Percentiles rank a stretch among this genome's conserved stretches.
Conservation (phyloP, 345 rosid genomes). For the Euclidium syriacum region DNA sequence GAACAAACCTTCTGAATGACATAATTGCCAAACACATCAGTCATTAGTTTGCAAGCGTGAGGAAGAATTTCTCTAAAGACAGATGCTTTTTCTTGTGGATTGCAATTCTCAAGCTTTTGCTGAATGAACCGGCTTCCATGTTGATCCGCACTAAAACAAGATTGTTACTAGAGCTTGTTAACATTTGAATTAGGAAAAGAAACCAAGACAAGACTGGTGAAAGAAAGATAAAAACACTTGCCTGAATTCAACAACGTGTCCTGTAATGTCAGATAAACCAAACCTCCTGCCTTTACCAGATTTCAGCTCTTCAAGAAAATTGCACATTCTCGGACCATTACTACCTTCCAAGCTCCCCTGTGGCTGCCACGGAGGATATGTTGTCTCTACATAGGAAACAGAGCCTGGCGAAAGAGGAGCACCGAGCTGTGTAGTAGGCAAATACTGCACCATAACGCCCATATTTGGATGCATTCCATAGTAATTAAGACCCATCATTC, state of each 20-base stretch:
- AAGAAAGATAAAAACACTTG: slow-evolving; percentile 25
- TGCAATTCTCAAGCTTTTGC: slow-evolving; percentile 63
- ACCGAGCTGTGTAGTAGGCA: slow-evolving; percentile 34
- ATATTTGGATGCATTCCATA: slow-evolving; percentile 35
- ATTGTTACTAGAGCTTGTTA: slow-evolving; percentile 7
- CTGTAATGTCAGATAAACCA: slow-evolving; percentile 54
- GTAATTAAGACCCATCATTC: slow-evolving; percentile 30
- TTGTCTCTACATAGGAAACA: slow-evolving; percentile 27
- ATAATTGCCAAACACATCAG: slow-evolving; percentile 76
- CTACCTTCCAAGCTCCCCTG: slow-evolving; percentile 40
- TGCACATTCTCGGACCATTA: slow-evolving; percentile 34
- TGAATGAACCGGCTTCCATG: slow-evolving; percentile 78
- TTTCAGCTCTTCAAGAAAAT: slow-evolving; percentile 60
- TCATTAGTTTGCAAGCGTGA: slow-evolving; percentile 56
- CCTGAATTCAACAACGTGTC: slow-evolving; percentile 65
- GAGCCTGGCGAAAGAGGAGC: slow-evolving; percentile 36
- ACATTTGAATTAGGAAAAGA: not conserved
- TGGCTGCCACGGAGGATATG: slow-evolving; percentile 46
- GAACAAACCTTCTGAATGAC: slow-evolving; percentile 62
- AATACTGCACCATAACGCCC: slow-evolving; percentile 44
- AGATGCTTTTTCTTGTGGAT: slow-evolving; percentile 49
- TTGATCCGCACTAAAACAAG: slow-evolving; percentile 58
- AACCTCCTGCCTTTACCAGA: slow-evolving; percentile 60
- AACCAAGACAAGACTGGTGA: slow-evolving; percentile 1
- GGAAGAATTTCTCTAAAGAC: slow-evolving; percentile 69